A percentile compares a stretch with the other conserved stretches of the same genome.
phyloP scores from a whole-genome alignment of 495 filamentous ascomycete species.

The Penicillium arizonense region DNA sequence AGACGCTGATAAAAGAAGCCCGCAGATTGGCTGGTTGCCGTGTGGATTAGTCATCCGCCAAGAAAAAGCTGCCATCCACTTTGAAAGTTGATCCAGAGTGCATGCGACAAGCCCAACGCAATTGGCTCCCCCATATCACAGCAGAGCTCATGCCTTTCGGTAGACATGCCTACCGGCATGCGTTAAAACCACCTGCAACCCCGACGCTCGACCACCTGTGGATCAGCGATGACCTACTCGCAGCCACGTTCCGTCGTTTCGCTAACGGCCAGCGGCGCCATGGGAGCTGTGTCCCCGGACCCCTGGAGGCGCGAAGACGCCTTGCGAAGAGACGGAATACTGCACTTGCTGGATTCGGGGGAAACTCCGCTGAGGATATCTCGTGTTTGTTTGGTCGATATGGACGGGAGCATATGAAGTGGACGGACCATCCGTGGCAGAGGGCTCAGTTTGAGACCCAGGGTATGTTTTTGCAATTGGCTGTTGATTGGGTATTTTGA shows the following conservation, averaged over 20 bases:
- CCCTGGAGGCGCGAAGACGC: constrained; percentile 57
- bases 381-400: constrained; percentile 42
- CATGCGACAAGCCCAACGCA: constrained; percentile 9
- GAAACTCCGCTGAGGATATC: constrained; percentile 33
- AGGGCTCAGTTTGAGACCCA: constrained; percentile 20
- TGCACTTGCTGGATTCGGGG: constrained; percentile 37
- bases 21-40: neutral
- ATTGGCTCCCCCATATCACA: constrained; percentile 29
- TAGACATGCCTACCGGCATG: constrained; percentile 46
- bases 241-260: constrained; percentile 50
- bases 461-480: constrained; percentile 17
- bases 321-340: constrained; percentile 51
- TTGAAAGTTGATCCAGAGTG: constrained; percentile 4
- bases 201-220: constrained; percentile 43
- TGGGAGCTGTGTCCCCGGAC: constrained; percentile 57
- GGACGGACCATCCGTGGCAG: constrained; percentile 34
- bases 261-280: constrained; percentile 42
- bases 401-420: constrained; percentile 47
- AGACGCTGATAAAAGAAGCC: neutral
- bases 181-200: constrained; percentile 26
- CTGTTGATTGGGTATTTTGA: neutral
- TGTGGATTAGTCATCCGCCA: constrained; percentile 11
- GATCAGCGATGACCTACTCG: constrained; percentile 54
- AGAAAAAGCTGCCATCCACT: constrained; percentile 2
- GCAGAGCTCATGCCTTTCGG: constrained; percentile 39